phyloP scores from a whole-genome alignment of 352 stramenopile species.

The Phytopythium helicoides region DNA sequence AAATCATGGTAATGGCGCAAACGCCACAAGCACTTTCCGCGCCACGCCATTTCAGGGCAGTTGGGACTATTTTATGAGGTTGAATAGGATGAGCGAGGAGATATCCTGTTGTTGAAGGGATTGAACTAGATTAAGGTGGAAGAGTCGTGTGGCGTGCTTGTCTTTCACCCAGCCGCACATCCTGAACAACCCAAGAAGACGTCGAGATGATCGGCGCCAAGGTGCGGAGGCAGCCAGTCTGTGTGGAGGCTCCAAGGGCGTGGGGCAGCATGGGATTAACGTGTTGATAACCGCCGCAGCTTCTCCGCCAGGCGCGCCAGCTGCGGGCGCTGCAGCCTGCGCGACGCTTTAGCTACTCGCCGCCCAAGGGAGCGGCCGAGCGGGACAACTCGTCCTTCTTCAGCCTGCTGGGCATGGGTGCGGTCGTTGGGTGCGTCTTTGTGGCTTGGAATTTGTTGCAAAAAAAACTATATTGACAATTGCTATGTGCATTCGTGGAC shows the following conservation, averaged over 20 bases:
- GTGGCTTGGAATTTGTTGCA: too few relatives aligned
- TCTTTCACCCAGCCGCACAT: constrained; percentile 4
- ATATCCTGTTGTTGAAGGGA: constrained; percentile 4
- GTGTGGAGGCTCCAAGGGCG: too few relatives aligned
- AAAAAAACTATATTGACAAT: not conserved
- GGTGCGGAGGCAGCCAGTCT: constrained; percentile 8
- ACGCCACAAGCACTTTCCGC: too few relatives aligned
- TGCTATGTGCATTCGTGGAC: not conserved
- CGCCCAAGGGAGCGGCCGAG: constrained; percentile 51
- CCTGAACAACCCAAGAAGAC: not conserved
- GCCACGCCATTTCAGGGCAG: too few relatives aligned
- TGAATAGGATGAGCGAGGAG: not conserved
- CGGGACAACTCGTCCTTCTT: constrained; percentile 84
- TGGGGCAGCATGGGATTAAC: too few relatives aligned
- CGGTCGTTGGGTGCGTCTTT: constrained; percentile 52
- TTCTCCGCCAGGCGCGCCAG: constrained; percentile 21
- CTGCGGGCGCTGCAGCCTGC: constrained; percentile 24
- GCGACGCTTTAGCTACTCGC: constrained; percentile 65
- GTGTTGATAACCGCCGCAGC: constrained; percentile 14
- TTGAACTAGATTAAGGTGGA: not conserved
- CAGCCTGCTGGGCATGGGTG: constrained; percentile 62
- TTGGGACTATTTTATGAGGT: too few relatives aligned
- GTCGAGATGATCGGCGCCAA: not conserved
- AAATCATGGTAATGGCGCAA: too few relatives aligned
- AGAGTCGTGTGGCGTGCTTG: not conserved